Base-by-base conservation (phyloP, 2,329 filamentous ascomycete genomes). In the Botrytis sinoallii region DNA sequence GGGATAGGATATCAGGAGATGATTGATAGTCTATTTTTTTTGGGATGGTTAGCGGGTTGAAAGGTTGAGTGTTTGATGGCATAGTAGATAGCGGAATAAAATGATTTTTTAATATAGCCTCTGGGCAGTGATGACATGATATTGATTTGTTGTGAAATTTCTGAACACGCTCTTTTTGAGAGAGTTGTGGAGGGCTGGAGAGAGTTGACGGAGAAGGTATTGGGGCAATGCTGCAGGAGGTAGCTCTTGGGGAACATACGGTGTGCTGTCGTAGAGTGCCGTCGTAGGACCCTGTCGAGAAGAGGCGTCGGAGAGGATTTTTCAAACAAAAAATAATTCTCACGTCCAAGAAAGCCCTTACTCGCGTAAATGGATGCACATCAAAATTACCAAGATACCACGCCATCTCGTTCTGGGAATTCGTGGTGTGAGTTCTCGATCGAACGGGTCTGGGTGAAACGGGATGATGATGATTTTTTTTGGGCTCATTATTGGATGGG, bases 281-380 rank as follows among this genome's bases (percentile, higher is more conserved):
- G 38, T 38, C 38, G 18, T 12, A 46, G 44, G 44, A 8, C 44
- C 44, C 16, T 20, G 18, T 20, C 44, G 18, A 46, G 20, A 46
- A 46, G 44, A 46, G 44, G 44, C 18, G 44, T 20, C 46, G 22
- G 46, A 52, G 9, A 10, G 46, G 25, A 25, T 46, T 25, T 14
- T 22, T 14, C 1, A 5, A n/a, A 52, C 4, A 52, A 4, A n/a
- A 29, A 18, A 57, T 0, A 18, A 57, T 3, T 57, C 3, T 0
- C 14, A 57, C 3, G 3, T n/a, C 48, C 9, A 32, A 29, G 8
- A 48, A 10, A 48, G 0, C 3, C 14, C 52, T 18, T 29, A 4
- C 12, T 18, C 25, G 8, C 10, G 0, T n/a, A 2, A 14, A n/a
- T 5, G 1, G 0, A n/a, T n/a, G 48, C 25, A n/a, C 22, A 25